Conservation (phyloP, 208 protist species). For the Wallacemonas rigidus region DNA sequence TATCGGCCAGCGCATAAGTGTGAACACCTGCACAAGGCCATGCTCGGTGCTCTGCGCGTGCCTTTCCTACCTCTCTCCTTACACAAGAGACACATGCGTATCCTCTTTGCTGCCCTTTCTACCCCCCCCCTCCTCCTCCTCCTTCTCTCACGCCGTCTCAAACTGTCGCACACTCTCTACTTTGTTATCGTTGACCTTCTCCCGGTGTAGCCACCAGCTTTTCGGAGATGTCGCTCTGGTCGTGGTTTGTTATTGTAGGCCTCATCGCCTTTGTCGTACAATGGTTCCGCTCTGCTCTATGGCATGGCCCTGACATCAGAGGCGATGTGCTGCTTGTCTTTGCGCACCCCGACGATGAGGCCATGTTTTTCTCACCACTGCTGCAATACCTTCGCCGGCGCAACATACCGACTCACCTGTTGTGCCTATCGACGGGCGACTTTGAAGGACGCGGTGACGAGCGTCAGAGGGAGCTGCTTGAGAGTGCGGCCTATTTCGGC, state of each 20-base stretch:
- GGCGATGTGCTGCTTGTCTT: constrained; percentile 91
- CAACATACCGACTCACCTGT: constrained; percentile 68
- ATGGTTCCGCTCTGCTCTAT: constrained; percentile 43
- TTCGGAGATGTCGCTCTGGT: background rate
- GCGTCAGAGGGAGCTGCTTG: constrained; percentile 87
- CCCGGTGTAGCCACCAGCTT: too few relatives aligned
- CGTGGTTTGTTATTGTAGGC: constrained; percentile 20
- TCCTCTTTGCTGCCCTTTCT: too few relatives aligned
- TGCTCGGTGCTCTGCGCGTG: too few relatives aligned
- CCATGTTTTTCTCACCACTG: constrained; percentile 91
- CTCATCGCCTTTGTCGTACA: constrained; percentile 36
- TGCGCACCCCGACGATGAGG: constrained; percentile 92
- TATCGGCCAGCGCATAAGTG: too few relatives aligned
- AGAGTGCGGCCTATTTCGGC: constrained; percentile 78
- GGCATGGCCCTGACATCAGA: constrained; percentile 31
- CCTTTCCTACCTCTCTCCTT: too few relatives aligned
- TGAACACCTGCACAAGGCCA: too few relatives aligned
- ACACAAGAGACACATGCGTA: too few relatives aligned
- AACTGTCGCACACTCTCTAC: too few relatives aligned
- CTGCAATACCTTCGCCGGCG: constrained; percentile 46
- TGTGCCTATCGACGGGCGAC: constrained; percentile 95
- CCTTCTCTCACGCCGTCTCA: too few relatives aligned
- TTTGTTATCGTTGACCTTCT: too few relatives aligned
- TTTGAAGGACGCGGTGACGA: constrained; percentile 68
- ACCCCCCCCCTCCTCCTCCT: too few relatives aligned